Percentiles rank a stretch among this genome's conserved stretches.
phyloP scores from a whole-genome alignment of 164 flowering plant species.

The Chloranthus sessilifolius region DNA sequence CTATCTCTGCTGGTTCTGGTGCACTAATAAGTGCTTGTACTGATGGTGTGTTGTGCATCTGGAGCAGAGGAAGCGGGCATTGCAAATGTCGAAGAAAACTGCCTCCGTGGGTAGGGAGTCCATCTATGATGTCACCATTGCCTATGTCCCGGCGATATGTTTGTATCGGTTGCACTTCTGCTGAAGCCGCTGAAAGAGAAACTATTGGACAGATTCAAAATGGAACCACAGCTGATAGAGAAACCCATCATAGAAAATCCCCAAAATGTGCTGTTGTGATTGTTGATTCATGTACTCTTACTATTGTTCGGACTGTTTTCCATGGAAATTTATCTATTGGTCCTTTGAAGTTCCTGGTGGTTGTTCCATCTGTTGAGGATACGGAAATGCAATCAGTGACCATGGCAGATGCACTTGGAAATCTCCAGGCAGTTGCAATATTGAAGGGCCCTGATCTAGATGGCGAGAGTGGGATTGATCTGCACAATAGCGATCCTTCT shows the following conservation, averaged over 20 bases:
- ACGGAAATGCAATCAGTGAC: slow-evolving; percentile 35
- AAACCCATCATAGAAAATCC: slow-evolving; percentile 26
- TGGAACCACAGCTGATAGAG: slow-evolving; percentile 28
- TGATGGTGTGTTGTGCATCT: slow-evolving; percentile 89
- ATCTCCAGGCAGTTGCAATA: slow-evolving; percentile 42
- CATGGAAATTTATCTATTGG: slow-evolving; percentile 70
- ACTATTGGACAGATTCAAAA: background rate
- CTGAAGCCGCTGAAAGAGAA: slow-evolving; percentile 32
- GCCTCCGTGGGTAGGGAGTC: slow-evolving; percentile 88
- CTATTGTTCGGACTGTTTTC: slow-evolving; percentile 65
- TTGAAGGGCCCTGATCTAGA: slow-evolving; percentile 31
- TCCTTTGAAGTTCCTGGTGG: slow-evolving; percentile 52
- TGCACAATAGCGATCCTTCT: slow-evolving; percentile 24
- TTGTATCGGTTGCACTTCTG: slow-evolving; percentile 58
- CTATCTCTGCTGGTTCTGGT: slow-evolving; percentile 29
- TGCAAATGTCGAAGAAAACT: slow-evolving; percentile 79
- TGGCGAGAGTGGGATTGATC: slow-evolving; percentile 25
- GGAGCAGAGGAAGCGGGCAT: slow-evolving; percentile 92
- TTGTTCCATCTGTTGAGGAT: slow-evolving; percentile 43
- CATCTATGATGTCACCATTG: slow-evolving; percentile 45
- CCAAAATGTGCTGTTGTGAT: slow-evolving; percentile 63
- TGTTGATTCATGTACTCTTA: slow-evolving; percentile 77
- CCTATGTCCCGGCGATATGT: slow-evolving; percentile 68
- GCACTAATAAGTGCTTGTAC: slow-evolving; percentile 79
- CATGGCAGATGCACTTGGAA: slow-evolving; percentile 60